Evolutionary conservation across 1,284 basidiomycete genomes (phyloP).

Genomic region (Ceratobasidium papillatum): DNA sequence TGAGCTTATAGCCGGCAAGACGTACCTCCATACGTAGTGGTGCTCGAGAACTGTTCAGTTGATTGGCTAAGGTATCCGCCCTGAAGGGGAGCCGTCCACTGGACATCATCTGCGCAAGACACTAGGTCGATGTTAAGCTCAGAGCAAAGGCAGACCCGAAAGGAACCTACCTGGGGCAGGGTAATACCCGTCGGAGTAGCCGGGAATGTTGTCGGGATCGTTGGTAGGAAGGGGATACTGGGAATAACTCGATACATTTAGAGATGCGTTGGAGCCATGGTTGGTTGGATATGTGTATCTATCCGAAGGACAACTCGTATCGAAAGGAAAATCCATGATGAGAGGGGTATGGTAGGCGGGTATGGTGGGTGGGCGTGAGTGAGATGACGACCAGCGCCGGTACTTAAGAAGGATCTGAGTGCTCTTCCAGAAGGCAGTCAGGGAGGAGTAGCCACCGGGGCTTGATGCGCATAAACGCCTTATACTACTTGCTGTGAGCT

Average conservation of each 20-base stretch:
- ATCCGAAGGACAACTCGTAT: neutral
- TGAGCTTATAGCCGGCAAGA: too few relatives aligned
- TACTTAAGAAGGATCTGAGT: neutral
- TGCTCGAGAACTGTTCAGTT: too few relatives aligned
- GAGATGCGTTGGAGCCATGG: neutral
- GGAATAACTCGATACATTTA: neutral
- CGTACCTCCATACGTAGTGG: too few relatives aligned
- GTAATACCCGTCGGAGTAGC: neutral
- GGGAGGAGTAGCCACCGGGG: neutral
- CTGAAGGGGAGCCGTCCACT: neutral
- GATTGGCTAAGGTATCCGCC: too few relatives aligned
- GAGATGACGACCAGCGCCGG: neutral
- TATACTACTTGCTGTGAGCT: neutral
- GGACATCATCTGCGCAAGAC: neutral
- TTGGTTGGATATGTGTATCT: neutral
- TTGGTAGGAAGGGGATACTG: neutral
- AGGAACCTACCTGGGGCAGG: neutral
- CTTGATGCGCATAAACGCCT: neutral
- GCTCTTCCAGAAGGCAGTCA: neutral
- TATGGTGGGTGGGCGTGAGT: neutral
- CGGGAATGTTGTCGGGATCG: neutral
- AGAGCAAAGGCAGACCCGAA: neutral
- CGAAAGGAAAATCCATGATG: neutral
- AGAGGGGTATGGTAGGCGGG: too few relatives aligned
- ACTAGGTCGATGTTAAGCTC: neutral